Conservation (phyloP, 305 asterid species). For the Rubia peregrina region DNA sequence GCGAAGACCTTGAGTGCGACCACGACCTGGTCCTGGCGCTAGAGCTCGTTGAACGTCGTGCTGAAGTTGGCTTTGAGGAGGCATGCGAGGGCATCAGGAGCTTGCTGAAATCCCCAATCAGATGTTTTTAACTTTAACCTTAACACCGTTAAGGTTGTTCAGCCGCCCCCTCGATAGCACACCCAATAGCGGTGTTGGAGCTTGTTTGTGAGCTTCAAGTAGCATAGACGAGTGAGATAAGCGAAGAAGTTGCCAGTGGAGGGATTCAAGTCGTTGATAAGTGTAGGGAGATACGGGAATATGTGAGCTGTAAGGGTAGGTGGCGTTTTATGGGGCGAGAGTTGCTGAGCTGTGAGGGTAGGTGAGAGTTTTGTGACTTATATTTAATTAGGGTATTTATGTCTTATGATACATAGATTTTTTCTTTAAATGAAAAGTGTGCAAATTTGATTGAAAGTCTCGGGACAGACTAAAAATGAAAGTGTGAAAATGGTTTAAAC, state of each 20-base stretch:
- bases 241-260: slow-evolving; percentile 32
- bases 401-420: no score
- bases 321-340: no score
- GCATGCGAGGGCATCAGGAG: slow-evolving; percentile 34
- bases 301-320: no score
- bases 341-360: no score
- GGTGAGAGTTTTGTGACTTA: no score
- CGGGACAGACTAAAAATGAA: no score
- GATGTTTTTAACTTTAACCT: slow-evolving; percentile 39
- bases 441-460: no score
- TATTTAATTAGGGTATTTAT: no score
- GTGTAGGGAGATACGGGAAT: no score
- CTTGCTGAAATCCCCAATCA: slow-evolving; percentile 52
- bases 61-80: slow-evolving; percentile 75
- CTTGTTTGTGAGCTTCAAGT: slow-evolving; percentile 23
- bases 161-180: slow-evolving; percentile 26
- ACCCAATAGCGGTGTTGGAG: slow-evolving; percentile 39
- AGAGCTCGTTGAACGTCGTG: slow-evolving; percentile 67
- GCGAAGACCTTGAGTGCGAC: slow-evolving; percentile 57
- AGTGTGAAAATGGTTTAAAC: no score
- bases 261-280: slow-evolving; percentile 15
- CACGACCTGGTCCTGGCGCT: slow-evolving; percentile 60
- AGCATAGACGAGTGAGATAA: slow-evolving; percentile 28
- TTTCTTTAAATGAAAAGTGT: no score
- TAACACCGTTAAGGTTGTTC: slow-evolving; percentile 28